Percentiles rank a stretch among this genome's conserved stretches.
phyloP scores from a whole-genome alignment of 2,329 filamentous ascomycete species.

The Aschersonia sp. region DNA sequence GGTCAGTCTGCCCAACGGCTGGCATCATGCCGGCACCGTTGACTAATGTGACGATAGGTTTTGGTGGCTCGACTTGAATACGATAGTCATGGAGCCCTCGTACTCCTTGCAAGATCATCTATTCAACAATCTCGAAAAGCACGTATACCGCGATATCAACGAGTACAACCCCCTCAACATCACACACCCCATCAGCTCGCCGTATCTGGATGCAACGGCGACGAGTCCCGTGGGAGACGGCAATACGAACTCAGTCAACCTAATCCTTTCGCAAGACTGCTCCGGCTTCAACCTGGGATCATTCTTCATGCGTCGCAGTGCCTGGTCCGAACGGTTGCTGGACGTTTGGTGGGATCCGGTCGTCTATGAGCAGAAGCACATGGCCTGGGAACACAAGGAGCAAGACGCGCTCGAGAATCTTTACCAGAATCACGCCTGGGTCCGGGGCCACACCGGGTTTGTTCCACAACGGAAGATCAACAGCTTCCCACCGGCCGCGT shows the following conservation, averaged over 20 bases:
- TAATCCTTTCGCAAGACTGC: slow-evolving; percentile 87
- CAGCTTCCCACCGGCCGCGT: slow-evolving; percentile 83
- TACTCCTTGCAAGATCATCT: slow-evolving; percentile 84
- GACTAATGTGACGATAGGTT: slow-evolving; percentile 67
- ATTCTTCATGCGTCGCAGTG: slow-evolving; percentile 75
- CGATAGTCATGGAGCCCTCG: slow-evolving; percentile 91
- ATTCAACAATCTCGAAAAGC: slow-evolving; percentile 61
- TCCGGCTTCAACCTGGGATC: slow-evolving; percentile 92
- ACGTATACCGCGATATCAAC: slow-evolving; percentile 92
- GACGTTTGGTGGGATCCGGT: slow-evolving; percentile 99
- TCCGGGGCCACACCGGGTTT: slow-evolving; percentile 77
- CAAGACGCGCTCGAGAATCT: slow-evolving; percentile 90
- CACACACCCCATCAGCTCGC: slow-evolving; percentile 59
- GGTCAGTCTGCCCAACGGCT: slow-evolving; percentile 39
- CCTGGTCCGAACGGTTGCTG: slow-evolving; percentile 81
- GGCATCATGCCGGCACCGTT: slow-evolving; percentile 1
- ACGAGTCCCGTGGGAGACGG: slow-evolving; percentile 65
- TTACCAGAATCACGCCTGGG: slow-evolving; percentile 84
- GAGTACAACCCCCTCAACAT: slow-evolving; percentile 92
- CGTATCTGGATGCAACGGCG: slow-evolving; percentile 63
- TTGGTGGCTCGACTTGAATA: slow-evolving; percentile 98
- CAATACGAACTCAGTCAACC: slow-evolving; percentile 62
- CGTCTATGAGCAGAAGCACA: slow-evolving; percentile 93
- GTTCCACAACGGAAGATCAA: slow-evolving; percentile 86
- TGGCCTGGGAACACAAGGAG: slow-evolving; percentile 98